Conservation (phyloP, 768 basidiomycete genomes). For the Hygrocybe coccinea region DNA sequence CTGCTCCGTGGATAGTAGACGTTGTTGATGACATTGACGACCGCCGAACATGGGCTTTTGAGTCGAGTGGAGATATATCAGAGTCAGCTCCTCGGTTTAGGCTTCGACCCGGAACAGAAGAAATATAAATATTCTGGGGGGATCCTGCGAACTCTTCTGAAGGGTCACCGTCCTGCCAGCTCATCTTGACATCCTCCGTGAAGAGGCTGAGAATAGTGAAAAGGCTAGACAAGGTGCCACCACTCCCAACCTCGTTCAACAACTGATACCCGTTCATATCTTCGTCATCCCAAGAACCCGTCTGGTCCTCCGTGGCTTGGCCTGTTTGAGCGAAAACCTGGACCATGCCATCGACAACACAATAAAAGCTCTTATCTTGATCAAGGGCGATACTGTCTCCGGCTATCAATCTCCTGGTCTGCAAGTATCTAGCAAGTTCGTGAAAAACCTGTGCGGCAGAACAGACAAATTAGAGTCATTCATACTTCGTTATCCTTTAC, state of each 20-base stretch:
- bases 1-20: constrained; percentile 60
- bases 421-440: constrained; percentile 91
- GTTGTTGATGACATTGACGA: constrained; percentile 61
- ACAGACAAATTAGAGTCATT: neutral
- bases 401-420: constrained; percentile 91
- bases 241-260: constrained; percentile 92
- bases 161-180: constrained; percentile 72
- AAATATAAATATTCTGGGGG: neutral
- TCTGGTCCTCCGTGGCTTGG: constrained; percentile 41
- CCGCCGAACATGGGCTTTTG: constrained; percentile 38
- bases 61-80: constrained; percentile 58
- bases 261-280: constrained; percentile 95
- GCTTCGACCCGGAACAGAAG: constrained; percentile 21
- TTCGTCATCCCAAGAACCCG: constrained; percentile 71
- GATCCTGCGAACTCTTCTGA: neutral
- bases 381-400: constrained; percentile 91
- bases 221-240: constrained; percentile 90
- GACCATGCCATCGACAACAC: constrained; percentile 95
- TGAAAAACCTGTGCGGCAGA: constrained; percentile 71
- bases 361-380: constrained; percentile 93
- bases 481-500: constrained; percentile 19
- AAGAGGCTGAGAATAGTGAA: constrained; percentile 97
- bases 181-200: constrained; percentile 88
- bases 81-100: constrained; percentile 46
- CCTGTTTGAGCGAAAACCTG: constrained; percentile 83